These are phyloP conservation scores for Trichothecium roseum DNA, from an alignment of 2,329 filamentous ascomycete species.

Conservation along the genomic window DNA sequence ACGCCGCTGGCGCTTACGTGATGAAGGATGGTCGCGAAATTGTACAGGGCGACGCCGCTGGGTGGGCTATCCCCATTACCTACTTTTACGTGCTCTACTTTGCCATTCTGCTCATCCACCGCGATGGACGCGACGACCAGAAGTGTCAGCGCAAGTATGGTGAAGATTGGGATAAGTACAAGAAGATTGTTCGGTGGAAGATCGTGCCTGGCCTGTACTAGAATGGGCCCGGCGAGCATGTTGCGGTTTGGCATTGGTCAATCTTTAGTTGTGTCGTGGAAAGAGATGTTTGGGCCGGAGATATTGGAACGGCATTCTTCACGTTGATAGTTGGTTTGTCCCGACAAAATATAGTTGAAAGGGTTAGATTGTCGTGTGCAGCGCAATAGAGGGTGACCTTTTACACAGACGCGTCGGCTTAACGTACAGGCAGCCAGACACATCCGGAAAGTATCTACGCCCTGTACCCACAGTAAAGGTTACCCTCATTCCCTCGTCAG, in stretches of 20 bases:
- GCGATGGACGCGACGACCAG: slow-evolving; percentile 78
- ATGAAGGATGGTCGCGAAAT: slow-evolving; percentile 53
- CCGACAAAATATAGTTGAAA: too few species aligned
- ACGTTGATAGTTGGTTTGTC: too few species aligned
- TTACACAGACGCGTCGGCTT: too few species aligned
- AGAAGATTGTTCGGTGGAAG: slow-evolving; percentile 66
- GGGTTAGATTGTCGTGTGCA: too few species aligned
- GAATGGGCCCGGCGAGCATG: not conserved
- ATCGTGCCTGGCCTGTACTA: slow-evolving; percentile 83
- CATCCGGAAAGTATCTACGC: too few species aligned
- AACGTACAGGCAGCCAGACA: too few species aligned
- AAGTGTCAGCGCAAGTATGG: slow-evolving; percentile 91
- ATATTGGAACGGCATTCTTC: too few species aligned
- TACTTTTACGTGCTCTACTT: slow-evolving; percentile 97
- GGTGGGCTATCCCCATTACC: slow-evolving; percentile 79
- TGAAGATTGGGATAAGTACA: slow-evolving; percentile 84
- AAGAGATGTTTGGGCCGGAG: not conserved
- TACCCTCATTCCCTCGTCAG: too few species aligned
- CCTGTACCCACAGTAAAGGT: too few species aligned
- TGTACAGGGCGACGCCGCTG: slow-evolving; percentile 61
- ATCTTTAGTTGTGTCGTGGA: not conserved
- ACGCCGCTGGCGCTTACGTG: slow-evolving; percentile 42
- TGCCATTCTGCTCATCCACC: slow-evolving; percentile 73
- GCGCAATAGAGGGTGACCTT: too few species aligned
- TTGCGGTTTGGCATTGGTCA: not conserved